Evolutionary conservation across 805 yeast genomes (phyloP), one percentile per base, ranked within the genome.

Genomic region (Yamadazyma paraphyllophila): DNA sequence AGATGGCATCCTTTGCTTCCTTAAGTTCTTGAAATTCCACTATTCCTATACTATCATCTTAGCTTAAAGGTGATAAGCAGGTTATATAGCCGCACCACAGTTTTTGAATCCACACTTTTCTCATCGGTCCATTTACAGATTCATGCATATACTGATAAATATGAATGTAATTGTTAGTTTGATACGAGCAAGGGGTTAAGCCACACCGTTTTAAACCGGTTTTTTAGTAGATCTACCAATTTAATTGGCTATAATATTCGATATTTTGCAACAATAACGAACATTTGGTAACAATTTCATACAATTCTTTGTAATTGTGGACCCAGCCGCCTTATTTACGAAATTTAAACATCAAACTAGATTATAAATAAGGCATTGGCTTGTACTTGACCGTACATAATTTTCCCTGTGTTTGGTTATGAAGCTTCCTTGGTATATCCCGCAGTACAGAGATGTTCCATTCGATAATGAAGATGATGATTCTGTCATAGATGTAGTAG

Each of bases 341-440:
- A 20, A 20, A 20, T 20, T 20, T 20, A 20, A 20, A 4, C n/a
- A n/a, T n/a, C n/a, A n/a, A 20, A 20, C 24, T 20, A 20, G 24
- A 20, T 6, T 20, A 4, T 20, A 20, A 20, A 6, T n/a, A n/a
- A n/a, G n/a, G n/a, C n/a, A n/a, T n/a, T n/a, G n/a, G n/a, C n/a
- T n/a, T n/a, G n/a, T n/a, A n/a, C n/a, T n/a, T n/a, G n/a, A n/a
- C n/a, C n/a, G n/a, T n/a, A n/a, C n/a, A n/a, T n/a, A n/a, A n/a
- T n/a, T n/a, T n/a, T n/a, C n/a, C n/a, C n/a, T n/a, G n/a, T n/a
- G n/a, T 15, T 17, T 35, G 26, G 24, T 6, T 3, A 41, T 41
- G 44, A 41, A 33, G 17, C 44, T 49, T 13, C 57, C 57, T 24
- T 50, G 55, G 56, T 54, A 45, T 42, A 43, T 54, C 11, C 57